Base-by-base conservation (phyloP, 179 eudicot genomes). In the Beta corolliflora region DNA sequence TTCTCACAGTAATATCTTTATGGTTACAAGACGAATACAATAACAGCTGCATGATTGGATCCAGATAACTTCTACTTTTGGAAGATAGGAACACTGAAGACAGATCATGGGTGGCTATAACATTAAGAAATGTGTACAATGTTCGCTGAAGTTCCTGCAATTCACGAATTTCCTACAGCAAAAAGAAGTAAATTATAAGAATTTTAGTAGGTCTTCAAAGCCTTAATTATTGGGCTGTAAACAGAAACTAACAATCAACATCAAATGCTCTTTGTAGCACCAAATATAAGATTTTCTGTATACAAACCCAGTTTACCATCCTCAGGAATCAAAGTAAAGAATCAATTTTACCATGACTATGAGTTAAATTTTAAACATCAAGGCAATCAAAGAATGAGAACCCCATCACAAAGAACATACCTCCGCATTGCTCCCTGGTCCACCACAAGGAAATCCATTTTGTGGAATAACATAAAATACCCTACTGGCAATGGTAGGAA, bases 361-460 rank as follows among this genome's bases (percentile, higher is more conserved):
- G 45, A 56, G 53, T 31, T 18, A 15, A 59, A 48, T 41, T 76
- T 50, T 60, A 45, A 13, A 21, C 21, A 8, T 71, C 44, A 15
- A 64, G 23, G 52, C 36, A 63, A 70, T 16, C 56, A 59, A 69
- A 31, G 69, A 29, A 8, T 53, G 50, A 56, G 8, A 7, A 54
- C 9, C 31, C 19, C 25, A 59, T 50, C 66, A 19, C 25, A 48
- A 74, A 15, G 13, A 65, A 45, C 82, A 82, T 90, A 93, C 99
- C 99, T 96, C 99, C 44, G 94, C 92, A 73, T 90, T 91, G 87
- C 93, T 85, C 52, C 95, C 98, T 69, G 94, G 99, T 56, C 99
- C 99, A 64, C 99, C 99, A 64, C 88, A 84, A 79, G 91, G 93
- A 86, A 96, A 80, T 75, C 78, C 92, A 80, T 87, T 90, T 79